Conservation (phyloP, 2,329 filamentous ascomycete species). For the Pseudogymnoascus destructans region DNA sequence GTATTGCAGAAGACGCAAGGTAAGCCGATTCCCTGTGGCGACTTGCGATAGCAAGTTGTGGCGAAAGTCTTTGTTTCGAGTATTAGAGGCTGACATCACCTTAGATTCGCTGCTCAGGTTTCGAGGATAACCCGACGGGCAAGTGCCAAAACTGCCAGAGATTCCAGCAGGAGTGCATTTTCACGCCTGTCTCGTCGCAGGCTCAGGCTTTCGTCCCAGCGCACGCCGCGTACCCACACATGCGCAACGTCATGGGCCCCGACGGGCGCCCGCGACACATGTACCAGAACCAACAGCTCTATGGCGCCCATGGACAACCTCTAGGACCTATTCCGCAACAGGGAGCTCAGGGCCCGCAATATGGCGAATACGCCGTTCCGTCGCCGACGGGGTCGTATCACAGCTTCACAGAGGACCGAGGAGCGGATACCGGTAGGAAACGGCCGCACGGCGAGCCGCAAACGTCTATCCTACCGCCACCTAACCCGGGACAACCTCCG, state of each 20-base stretch:
- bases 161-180: conserved; percentile 66
- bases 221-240: conserved; percentile 48
- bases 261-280: conserved; percentile 24
- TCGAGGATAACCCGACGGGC: conserved; percentile 58
- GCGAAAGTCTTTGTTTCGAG: neutral
- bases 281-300: conserved; percentile 23
- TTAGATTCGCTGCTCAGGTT: conserved; percentile 65
- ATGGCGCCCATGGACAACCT: conserved; percentile 30
- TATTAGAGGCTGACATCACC: neutral
- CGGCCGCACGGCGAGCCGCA: conserved; percentile 26
- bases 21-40: conserved; percentile 23
- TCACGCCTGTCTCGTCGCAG: conserved; percentile 62
- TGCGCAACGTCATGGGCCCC: conserved; percentile 31
- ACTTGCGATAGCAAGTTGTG: neutral
- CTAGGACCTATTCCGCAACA: conserved; percentile 21
- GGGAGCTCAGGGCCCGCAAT: conserved; percentile 15
- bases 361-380: conserved; percentile 24
- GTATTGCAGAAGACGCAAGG: conserved; percentile 47
- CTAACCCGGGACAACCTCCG: conserved; percentile 23
- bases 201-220: conserved; percentile 63
- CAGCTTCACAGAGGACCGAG: conserved; percentile 16
- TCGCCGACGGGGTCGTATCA: conserved; percentile 25
- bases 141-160: conserved; percentile 60
- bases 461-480: conserved; percentile 27
- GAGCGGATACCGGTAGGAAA: conserved; percentile 20